phyloP scores from a whole-genome alignment of 2,329 filamentous ascomycete species.

The Ceratocystis alfenasii region DNA sequence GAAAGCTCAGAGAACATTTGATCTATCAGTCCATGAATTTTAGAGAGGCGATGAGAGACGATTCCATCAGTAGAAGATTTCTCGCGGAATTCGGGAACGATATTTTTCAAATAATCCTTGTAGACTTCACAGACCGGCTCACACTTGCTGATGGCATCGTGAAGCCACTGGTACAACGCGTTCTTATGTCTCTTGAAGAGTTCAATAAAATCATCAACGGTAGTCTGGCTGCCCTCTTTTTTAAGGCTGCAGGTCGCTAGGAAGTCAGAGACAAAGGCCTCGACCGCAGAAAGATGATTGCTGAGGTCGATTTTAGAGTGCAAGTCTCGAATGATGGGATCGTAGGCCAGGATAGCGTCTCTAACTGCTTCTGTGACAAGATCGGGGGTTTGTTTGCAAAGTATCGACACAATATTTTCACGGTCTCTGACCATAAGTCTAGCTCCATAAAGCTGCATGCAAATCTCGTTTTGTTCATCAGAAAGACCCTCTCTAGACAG shows the following conservation, averaged over 20 bases:
- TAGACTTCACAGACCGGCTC: conserved; percentile 16
- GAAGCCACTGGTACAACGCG: conserved; percentile 56
- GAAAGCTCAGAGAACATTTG: conserved; percentile 6
- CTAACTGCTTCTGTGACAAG: conserved; percentile 56
- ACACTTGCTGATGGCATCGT: conserved; percentile 39
- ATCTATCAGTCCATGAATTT: conserved; percentile 17
- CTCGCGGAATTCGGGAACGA: conserved; percentile 18
- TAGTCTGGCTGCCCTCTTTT: conserved; percentile 35
- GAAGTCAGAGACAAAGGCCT: conserved; percentile 59
- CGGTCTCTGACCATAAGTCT: conserved; percentile 62
- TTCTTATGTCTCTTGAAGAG: conserved; percentile 53
- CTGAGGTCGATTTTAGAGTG: conserved; percentile 61
- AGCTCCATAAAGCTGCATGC: conserved; percentile 43
- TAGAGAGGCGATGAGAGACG: conserved; percentile 3
- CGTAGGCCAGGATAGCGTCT: conserved; percentile 55
- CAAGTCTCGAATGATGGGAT: conserved; percentile 59
- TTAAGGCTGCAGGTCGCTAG: conserved; percentile 34
- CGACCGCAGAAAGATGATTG: conserved; percentile 53
- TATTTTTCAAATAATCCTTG: conserved; percentile 17
- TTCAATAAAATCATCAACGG: conserved; percentile 59
- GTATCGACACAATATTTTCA: conserved; percentile 52
- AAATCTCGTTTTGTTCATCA: conserved; percentile 17
- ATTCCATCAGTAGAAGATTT: neutral
- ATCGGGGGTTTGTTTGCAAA: conserved; percentile 60
- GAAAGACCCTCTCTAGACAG: conserved; percentile 15